A percentile compares a stretch with the other conserved stretches of the same genome.
Conservation (phyloP, 768 basidiomycete genomes). For the Tylopilus sp. region DNA sequence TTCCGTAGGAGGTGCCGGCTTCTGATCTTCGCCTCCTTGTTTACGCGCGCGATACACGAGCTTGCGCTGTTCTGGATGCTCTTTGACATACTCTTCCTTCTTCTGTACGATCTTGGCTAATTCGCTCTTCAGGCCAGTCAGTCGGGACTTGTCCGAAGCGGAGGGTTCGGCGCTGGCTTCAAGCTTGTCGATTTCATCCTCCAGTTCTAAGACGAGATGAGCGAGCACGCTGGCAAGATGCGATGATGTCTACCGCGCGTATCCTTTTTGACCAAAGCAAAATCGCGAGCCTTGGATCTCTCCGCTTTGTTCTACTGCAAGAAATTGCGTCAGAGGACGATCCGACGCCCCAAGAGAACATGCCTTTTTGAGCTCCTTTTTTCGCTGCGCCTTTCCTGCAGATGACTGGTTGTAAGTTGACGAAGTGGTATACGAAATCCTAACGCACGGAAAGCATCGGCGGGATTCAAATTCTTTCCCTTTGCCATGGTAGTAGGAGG, state of each 20-base stretch:
- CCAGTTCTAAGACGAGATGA: slow-evolving; percentile 54
- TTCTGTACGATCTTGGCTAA: slow-evolving; percentile 76
- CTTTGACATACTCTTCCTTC: slow-evolving; percentile 88
- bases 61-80: slow-evolving; percentile 89
- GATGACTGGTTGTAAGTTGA: not conserved
- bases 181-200: slow-evolving; percentile 73
- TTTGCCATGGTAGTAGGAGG: slow-evolving; percentile 59
- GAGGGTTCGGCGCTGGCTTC: slow-evolving; percentile 45
- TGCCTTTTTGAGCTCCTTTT: slow-evolving; percentile 94
- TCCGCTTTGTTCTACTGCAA: slow-evolving; percentile 87
- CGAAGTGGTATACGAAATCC: not conserved
- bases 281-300: slow-evolving; percentile 77
- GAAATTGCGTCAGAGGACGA: slow-evolving; percentile 10
- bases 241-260: slow-evolving; percentile 57
- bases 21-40: slow-evolving; percentile 39
- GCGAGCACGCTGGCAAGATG: not conserved
- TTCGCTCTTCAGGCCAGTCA: slow-evolving; percentile 72
- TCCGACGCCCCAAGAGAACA: slow-evolving; percentile 15
- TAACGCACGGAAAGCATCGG: slow-evolving; percentile 84
- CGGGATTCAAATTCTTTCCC: slow-evolving; percentile 84
- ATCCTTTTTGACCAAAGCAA: slow-evolving; percentile 92
- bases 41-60: slow-evolving; percentile 69
- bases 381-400: slow-evolving; percentile 85
- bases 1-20: slow-evolving; percentile 36
- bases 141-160: slow-evolving; percentile 57